A percentile compares a stretch with the other conserved stretches of the same genome.
phyloP scores from a whole-genome alignment of 1,284 basidiomycete species.

The Mycosarcoma maydis region DNA sequence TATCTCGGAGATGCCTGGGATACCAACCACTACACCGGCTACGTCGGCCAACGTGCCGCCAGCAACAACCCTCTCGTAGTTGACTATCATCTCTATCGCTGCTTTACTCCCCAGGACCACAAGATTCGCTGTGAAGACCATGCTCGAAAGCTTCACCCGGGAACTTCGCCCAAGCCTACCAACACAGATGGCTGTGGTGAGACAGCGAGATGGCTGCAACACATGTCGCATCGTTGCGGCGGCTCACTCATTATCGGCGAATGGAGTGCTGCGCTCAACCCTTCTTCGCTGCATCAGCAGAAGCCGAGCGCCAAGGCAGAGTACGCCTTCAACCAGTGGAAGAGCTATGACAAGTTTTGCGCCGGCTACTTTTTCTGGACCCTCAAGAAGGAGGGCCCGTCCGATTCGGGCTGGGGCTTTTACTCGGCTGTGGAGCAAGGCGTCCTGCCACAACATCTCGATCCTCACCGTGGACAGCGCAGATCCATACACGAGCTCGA shows the following conservation, averaged over 20 bases:
- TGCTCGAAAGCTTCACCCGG: constrained; percentile 47
- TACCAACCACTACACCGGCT: constrained; percentile 75
- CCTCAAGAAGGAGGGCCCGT: constrained; percentile 77
- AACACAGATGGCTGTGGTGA: constrained; percentile 36
- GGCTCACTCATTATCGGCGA: constrained; percentile 78
- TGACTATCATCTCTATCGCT: constrained; percentile 88
- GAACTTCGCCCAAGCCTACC: constrained; percentile 25
- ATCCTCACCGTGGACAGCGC: constrained; percentile 34
- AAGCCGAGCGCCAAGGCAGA: constrained; percentile 70
- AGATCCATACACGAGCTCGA: constrained; percentile 29
- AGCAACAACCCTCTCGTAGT: constrained; percentile 72
- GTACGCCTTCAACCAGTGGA: constrained; percentile 75
- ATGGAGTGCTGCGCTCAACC: constrained; percentile 82
- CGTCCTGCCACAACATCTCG: constrained; percentile 71
- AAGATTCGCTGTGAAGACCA: constrained; percentile 74
- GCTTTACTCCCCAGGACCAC: constrained; percentile 77
- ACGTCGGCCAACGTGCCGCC: constrained; percentile 66
- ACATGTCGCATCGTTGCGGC: constrained; percentile 67
- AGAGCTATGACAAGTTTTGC: constrained; percentile 75
- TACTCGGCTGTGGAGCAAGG: constrained; percentile 76
- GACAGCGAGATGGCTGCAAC: constrained; percentile 44
- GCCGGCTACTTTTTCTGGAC: constrained; percentile 90
- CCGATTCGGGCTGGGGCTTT: constrained; percentile 82
- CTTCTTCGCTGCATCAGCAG: constrained; percentile 72
- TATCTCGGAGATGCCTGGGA: constrained; percentile 81